These are phyloP conservation scores for Nicotiana tabacum DNA, from an alignment of 257 asterid species.

Conservation along the genomic window DNA sequence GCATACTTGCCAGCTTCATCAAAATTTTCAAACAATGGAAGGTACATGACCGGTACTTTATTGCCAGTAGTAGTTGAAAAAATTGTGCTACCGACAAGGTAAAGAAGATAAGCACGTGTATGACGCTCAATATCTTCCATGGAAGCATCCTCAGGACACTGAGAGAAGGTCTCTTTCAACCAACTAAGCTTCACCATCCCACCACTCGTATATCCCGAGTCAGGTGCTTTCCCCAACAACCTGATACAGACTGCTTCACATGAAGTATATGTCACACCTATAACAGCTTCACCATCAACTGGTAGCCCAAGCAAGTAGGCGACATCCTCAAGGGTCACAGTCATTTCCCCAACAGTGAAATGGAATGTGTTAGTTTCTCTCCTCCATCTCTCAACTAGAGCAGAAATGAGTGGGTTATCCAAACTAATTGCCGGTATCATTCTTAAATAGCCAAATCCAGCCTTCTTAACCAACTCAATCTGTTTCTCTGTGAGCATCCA, in stretches of 20 bases:
- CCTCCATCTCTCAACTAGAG: slow-evolving; percentile 96
- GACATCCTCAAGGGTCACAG: slow-evolving; percentile 88
- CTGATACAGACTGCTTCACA: slow-evolving; percentile 39
- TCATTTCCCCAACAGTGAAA: slow-evolving; percentile 88
- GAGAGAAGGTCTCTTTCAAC: slow-evolving; percentile 85
- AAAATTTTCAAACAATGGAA: slow-evolving; percentile 85
- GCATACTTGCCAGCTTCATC: slow-evolving; percentile 90
- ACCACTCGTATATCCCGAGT: slow-evolving; percentile 49
- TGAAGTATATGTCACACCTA: slow-evolving; percentile 84
- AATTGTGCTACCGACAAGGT: slow-evolving; percentile 88
- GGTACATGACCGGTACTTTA: slow-evolving; percentile 94
- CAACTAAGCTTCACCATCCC: slow-evolving; percentile 96
- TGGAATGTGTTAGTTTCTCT: slow-evolving; percentile 94
- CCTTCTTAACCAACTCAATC: slow-evolving; percentile 57
- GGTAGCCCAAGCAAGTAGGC: slow-evolving; percentile 87
- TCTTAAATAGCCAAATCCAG: slow-evolving; percentile 80
- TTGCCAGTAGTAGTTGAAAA: slow-evolving; percentile 97
- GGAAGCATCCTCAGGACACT: slow-evolving; percentile 65
- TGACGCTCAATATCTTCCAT: slow-evolving; percentile 54
- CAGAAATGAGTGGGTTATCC: slow-evolving; percentile 94
- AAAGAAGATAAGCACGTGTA: slow-evolving; percentile 93
- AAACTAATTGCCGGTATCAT: slow-evolving; percentile 67
- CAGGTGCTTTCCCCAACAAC: slow-evolving; percentile 41
- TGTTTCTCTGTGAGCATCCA: slow-evolving; percentile 79
- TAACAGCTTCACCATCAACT: slow-evolving; percentile 90